phyloP scores from a whole-genome alignment of 2,329 filamentous ascomycete genomes.

The Reticulascus tulasneorum region DNA sequence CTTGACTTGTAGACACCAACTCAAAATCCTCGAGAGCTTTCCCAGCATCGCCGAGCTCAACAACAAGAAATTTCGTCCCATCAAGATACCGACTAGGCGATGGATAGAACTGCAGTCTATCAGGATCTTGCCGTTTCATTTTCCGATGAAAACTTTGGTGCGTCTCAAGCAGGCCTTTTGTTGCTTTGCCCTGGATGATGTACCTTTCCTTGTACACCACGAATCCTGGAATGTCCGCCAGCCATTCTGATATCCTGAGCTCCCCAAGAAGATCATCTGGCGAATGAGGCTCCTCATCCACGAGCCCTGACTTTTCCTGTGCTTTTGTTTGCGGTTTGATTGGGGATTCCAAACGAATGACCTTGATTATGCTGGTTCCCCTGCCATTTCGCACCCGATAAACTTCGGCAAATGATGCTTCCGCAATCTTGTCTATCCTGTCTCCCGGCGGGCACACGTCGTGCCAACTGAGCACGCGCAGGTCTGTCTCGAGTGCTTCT shows the following conservation, averaged over 20 bases:
- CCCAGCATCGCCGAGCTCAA: slow-evolving; percentile 62
- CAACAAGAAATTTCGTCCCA: slow-evolving; percentile 55
- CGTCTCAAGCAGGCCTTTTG: slow-evolving; percentile 52
- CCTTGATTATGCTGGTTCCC: slow-evolving; percentile 63
- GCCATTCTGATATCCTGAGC: slow-evolving; percentile 58
- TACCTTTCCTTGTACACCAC: slow-evolving; percentile 64
- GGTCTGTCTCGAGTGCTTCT: slow-evolving; percentile 15
- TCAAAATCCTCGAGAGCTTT: slow-evolving; percentile 55
- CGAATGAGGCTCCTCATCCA: slow-evolving; percentile 55
- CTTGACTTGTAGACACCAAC: slow-evolving; percentile 42
- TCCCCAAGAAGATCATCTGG: slow-evolving; percentile 55
- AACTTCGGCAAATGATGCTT: slow-evolving; percentile 64
- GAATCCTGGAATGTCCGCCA: slow-evolving; percentile 62
- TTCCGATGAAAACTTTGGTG: slow-evolving; percentile 54
- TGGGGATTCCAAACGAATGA: slow-evolving; percentile 55
- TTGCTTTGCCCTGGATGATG: slow-evolving; percentile 52
- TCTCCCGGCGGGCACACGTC: slow-evolving; percentile 53
- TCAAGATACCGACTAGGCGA: slow-evolving; percentile 57
- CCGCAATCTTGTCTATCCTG: slow-evolving; percentile 59
- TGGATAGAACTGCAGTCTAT: slow-evolving; percentile 57
- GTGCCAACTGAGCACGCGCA: slow-evolving; percentile 50
- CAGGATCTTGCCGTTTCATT: slow-evolving; percentile 52
- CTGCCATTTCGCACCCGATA: slow-evolving; percentile 57
- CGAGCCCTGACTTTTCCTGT: slow-evolving; percentile 48
- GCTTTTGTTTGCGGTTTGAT: slow-evolving; percentile 55